Conservation (phyloP, 1,284 basidiomycete species). For the Ceratorhiza oryzae-sativae region DNA sequence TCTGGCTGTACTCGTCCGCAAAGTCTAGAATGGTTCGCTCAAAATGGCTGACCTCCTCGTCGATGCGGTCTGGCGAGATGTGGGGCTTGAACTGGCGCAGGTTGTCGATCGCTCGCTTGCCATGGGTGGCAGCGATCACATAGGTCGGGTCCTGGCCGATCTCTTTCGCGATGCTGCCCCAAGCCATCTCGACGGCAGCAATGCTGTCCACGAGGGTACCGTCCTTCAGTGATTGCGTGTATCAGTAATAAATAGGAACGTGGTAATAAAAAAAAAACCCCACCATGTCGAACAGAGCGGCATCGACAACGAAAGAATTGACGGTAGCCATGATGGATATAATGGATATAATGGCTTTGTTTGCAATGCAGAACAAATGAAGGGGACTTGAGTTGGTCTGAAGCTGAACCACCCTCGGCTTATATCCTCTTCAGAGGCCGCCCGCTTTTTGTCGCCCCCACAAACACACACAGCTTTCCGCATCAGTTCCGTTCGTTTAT, state of each 20-base stretch:
- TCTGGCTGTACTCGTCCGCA: slow-evolving; percentile 67
- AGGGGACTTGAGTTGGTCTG: background rate
- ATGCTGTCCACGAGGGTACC: slow-evolving; percentile 79
- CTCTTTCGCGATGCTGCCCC: slow-evolving; percentile 75
- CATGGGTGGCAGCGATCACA: slow-evolving; percentile 77
- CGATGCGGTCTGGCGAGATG: slow-evolving; percentile 68
- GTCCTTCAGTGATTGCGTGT: slow-evolving; percentile 55
- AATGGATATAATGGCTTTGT: slow-evolving; percentile 16
- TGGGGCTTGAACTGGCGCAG: slow-evolving; percentile 65
- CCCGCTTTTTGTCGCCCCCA: background rate
- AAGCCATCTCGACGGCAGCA: slow-evolving; percentile 78
- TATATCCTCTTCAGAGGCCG: background rate
- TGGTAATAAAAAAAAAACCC: slow-evolving; percentile 45
- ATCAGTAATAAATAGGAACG: background rate
- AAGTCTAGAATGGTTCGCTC: slow-evolving; percentile 75
- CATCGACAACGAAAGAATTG: slow-evolving; percentile 60
- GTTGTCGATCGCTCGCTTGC: slow-evolving; percentile 75
- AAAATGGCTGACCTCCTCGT: slow-evolving; percentile 69
- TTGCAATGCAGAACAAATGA: background rate
- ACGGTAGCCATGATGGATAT: slow-evolving; percentile 47
- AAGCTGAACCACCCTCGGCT: background rate
- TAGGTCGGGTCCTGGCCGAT: slow-evolving; percentile 69
- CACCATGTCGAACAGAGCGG: slow-evolving; percentile 78
- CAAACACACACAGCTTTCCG: background rate
- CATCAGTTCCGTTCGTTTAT: background rate